Base-by-base conservation (phyloP, 1,284 basidiomycete species). In the Porphyrellus sp. region DNA sequence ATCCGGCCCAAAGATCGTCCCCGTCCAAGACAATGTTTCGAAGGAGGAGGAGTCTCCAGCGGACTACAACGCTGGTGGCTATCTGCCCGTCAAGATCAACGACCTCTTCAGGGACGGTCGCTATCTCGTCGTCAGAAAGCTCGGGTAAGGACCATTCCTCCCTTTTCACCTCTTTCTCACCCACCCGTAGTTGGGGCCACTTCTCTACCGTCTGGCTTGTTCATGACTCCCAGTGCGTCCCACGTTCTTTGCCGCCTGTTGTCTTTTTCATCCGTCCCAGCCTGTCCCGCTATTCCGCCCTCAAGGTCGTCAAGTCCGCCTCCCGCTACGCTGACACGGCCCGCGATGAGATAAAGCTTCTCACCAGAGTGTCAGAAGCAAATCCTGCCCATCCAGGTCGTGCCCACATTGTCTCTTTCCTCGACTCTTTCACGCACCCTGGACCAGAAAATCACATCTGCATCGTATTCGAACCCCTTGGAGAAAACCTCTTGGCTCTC, bases 271-370 rank as follows among this genome's bases (percentile, higher is more conserved):
- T 28, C 23, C 30, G 30, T 34, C 24, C 11, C 46, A 76, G 90
- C 21, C 75, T 77, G 49, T 79, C 82, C 55, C 75, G 81, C 31
- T 92, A 94, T 71, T 91, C 91, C 24, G 93, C 92, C 11, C 81
- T 95, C 68, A 95, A 95, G 70, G 86, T 95, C 40, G 91, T 94
- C 70, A 94, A 94, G 71, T 93, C 91, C n/a, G 87, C 87, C 16
- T 81, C 82, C 35, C 79, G 86, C 46, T 90, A 90, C 65, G 88
- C 91, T 43, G 92, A 94, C 65, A 94, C 92, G 4, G 93, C 92
- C 25, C 81, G 86, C 49, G 92, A 95, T 67, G 93, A 95, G 72
- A 95, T 95, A 72, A 90, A 91, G 68, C 78, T 95, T 44, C 79
- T 95, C 37, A 84, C 86, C 56, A 81, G 82, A 57, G 85, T 94